Evolutionary conservation across 2,329 filamentous ascomycete genomes (phyloP).

Genomic region (Venturia nashicola): DNA sequence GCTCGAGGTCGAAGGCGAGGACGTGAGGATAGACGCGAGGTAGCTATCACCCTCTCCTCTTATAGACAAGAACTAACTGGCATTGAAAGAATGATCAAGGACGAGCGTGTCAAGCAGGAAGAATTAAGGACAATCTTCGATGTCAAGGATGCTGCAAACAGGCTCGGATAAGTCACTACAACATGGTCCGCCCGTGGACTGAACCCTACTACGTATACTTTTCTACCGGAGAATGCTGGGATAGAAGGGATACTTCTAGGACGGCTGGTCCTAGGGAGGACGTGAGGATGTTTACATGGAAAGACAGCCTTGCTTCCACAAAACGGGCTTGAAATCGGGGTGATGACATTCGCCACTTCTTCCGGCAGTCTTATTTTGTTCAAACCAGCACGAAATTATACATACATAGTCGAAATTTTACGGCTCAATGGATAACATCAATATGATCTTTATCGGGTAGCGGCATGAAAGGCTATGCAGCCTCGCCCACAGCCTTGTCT

Average conservation of each 20-base stretch:
- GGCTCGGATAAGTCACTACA: constrained; percentile 50
- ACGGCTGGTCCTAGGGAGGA: not conserved
- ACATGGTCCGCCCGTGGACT: constrained; percentile 4
- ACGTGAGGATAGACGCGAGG: constrained; percentile 70
- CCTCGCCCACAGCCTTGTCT: constrained; percentile 1
- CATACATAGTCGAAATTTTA: not conserved
- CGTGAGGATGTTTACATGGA: not conserved
- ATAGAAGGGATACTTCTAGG: not conserved
- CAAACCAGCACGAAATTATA: not conserved
- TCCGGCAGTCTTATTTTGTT: not conserved
- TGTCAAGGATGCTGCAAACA: constrained; percentile 60
- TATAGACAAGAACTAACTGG: not conserved
- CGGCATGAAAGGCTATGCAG: not conserved
- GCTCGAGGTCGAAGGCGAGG: constrained; percentile 81
- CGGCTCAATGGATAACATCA: not conserved
- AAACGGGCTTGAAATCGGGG: not conserved
- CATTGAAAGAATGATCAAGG: constrained; percentile 63
- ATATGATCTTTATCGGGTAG: not conserved
- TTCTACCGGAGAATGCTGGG: not conserved
- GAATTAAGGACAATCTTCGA: constrained; percentile 60
- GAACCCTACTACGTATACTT: not conserved
- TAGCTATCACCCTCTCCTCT: constrained; percentile 15
- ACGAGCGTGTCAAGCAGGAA: constrained; percentile 60
- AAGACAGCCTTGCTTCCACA: not conserved
- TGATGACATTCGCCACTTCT: not conserved